A percentile compares a stretch with the other conserved stretches of the same genome.
Evolutionary conservation across 2,329 filamentous ascomycete genomes (phyloP).

Genomic region (Fusarium penzigii): DNA sequence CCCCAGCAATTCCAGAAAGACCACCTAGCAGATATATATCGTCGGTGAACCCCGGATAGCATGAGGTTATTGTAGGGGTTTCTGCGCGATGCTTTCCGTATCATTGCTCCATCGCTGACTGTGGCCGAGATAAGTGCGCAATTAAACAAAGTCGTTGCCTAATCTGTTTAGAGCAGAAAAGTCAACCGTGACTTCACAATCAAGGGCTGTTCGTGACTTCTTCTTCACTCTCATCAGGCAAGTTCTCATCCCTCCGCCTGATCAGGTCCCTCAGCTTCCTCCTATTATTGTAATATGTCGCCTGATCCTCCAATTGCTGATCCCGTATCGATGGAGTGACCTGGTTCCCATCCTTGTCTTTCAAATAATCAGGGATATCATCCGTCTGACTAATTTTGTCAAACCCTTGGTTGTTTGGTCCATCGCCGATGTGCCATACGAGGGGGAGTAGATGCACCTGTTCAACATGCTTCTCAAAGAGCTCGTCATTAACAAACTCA

Average conservation of each 20-base stretch:
- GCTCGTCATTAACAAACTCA: constrained; percentile 38
- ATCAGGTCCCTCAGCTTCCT: constrained; percentile 46
- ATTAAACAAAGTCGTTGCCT: too few species aligned
- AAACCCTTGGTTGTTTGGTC: constrained; percentile 45
- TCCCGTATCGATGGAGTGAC: constrained; percentile 59
- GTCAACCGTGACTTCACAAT: neutral
- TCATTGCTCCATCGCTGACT: too few species aligned
- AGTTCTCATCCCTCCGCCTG: constrained; percentile 46
- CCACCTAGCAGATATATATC: too few species aligned
- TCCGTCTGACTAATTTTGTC: constrained; percentile 12
- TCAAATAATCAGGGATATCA: constrained; percentile 51
- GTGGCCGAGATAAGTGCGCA: too few species aligned
- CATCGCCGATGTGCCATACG: constrained; percentile 62
- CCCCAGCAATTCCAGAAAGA: too few species aligned
- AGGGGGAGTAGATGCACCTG: constrained; percentile 53
- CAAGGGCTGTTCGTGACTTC: constrained; percentile 17
- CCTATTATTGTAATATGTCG: constrained; percentile 46
- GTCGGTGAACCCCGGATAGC: too few species aligned
- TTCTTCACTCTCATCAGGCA: constrained; percentile 44
- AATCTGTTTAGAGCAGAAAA: too few species aligned
- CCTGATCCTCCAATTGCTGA: constrained; percentile 51
- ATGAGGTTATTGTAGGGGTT: too few species aligned
- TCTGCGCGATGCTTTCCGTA: too few species aligned
- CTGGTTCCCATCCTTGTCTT: constrained; percentile 53
- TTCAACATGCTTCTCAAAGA: constrained; percentile 54